A percentile compares a stretch with the other conserved stretches of the same genome.
Conservation (phyloP, 345 rosid species). For the Erysimum cheiranthoides region DNA sequence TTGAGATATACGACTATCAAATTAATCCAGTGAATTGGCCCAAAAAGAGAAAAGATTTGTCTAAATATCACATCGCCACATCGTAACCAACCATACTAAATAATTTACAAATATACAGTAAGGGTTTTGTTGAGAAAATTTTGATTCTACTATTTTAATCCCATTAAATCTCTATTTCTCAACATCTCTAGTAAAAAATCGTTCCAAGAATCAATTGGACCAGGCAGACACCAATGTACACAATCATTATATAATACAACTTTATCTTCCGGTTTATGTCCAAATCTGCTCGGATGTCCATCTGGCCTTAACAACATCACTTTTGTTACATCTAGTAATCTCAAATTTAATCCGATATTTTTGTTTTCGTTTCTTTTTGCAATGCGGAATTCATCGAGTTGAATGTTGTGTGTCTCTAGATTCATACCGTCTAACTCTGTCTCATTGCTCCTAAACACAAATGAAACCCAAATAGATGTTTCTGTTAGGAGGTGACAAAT, state of each 20-base stretch:
- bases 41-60: no score
- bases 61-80: not conserved
- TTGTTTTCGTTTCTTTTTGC: conserved; percentile 55
- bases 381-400: conserved; percentile 64
- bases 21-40: no score
- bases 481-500: not conserved
- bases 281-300: conserved; percentile 77
- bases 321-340: conserved; percentile 64
- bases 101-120: not conserved
- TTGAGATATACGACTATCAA: no score
- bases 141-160: conserved; percentile 13
- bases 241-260: conserved; percentile 77
- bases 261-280: conserved; percentile 69
- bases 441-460: conserved; percentile 48
- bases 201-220: conserved; percentile 82
- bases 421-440: conserved; percentile 52
- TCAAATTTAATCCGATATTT: conserved; percentile 1
- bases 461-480: conserved; percentile 15
- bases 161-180: conserved; percentile 50
- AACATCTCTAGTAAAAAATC: conserved; percentile 76
- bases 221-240: conserved; percentile 94
- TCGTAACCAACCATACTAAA: not conserved
- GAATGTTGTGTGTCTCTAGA: conserved; percentile 66
- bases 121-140: not conserved
- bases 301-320: conserved; percentile 67